A percentile compares a stretch with the other conserved stretches of the same genome.
Evolutionary conservation across 768 basidiomycete genomes (phyloP).

Genomic region (Boletus rubropictus): DNA sequence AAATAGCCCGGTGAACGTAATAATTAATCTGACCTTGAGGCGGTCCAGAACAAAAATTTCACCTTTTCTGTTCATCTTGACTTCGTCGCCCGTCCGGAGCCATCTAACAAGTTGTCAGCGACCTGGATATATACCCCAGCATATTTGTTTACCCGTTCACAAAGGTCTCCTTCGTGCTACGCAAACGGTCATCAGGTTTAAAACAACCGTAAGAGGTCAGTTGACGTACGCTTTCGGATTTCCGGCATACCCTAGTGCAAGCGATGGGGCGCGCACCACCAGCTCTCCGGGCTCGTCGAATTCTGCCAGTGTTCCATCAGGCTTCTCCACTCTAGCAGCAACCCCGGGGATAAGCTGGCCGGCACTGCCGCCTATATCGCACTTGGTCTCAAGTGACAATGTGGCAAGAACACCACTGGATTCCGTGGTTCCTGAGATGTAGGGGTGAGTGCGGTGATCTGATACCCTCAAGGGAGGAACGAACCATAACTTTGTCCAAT

Average conservation of each 20-base stretch:
- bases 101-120: conserved; percentile 35
- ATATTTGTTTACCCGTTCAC: conserved; percentile 36
- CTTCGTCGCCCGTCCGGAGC: conserved; percentile 70
- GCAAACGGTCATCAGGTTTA: conserved; percentile 6
- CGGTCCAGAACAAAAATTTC: conserved; percentile 71
- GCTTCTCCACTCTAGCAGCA: conserved; percentile 48
- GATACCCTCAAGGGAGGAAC: background rate
- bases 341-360: conserved; percentile 57
- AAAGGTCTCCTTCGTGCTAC: conserved; percentile 61
- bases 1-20: background rate
- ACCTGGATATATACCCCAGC: background rate
- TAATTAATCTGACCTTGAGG: conserved; percentile 46
- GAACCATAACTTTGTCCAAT: conserved; percentile 63
- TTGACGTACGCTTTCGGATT: conserved; percentile 53
- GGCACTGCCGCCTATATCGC: conserved; percentile 48
- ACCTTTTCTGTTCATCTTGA: conserved; percentile 52
- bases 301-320: conserved; percentile 49
- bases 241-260: conserved; percentile 53
- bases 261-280: conserved; percentile 52
- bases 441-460: background rate
- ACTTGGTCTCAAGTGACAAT: conserved; percentile 38
- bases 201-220: background rate
- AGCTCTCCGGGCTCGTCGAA: conserved; percentile 62
- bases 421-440: conserved; percentile 53
- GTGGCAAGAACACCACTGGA: conserved; percentile 49